phyloP scores from a whole-genome alignment of 106 monocot species.

The Phalaenopsis equestris region DNA sequence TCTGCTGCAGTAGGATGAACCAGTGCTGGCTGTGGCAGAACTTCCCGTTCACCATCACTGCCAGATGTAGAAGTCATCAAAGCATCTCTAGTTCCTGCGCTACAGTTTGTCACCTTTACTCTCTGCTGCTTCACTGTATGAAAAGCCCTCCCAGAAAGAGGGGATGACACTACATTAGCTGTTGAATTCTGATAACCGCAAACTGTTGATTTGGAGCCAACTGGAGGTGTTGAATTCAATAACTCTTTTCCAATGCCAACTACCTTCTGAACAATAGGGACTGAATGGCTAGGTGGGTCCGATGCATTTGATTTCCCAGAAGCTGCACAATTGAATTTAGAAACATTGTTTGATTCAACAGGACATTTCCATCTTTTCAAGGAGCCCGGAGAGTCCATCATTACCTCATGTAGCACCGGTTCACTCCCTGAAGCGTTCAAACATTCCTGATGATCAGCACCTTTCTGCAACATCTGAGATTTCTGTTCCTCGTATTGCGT shows the following conservation, averaged over 20 bases:
- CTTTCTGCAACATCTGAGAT: slow-evolving; percentile 15
- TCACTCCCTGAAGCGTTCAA: slow-evolving; percentile 13
- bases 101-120: slow-evolving; percentile 18
- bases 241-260: slow-evolving; percentile 25
- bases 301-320: slow-evolving; percentile 11
- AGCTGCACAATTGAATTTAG: slow-evolving; percentile 10
- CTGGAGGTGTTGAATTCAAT: slow-evolving; percentile 16
- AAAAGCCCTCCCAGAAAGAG: slow-evolving; percentile 19
- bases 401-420: slow-evolving; percentile 11
- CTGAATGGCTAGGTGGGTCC: slow-evolving; percentile 2
- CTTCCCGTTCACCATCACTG: slow-evolving; percentile 16
- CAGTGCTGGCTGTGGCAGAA: slow-evolving; percentile 20
- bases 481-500: slow-evolving; percentile 21
- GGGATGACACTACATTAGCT: slow-evolving; percentile 9
- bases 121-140: slow-evolving; percentile 23
- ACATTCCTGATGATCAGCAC: slow-evolving; percentile 2
- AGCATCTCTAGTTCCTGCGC: no score
- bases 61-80: not conserved
- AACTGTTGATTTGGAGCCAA: slow-evolving; percentile 20
- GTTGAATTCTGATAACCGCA: slow-evolving; percentile 12
- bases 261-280: slow-evolving; percentile 13
- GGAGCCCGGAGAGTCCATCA: not conserved
- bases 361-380: slow-evolving; percentile 2
- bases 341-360: slow-evolving; percentile 8
- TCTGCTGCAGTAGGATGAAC: slow-evolving; percentile 14